Evolutionary conservation across 2,329 filamentous ascomycete genomes (phyloP).

Genomic region (Zymoseptoria crescenta): DNA sequence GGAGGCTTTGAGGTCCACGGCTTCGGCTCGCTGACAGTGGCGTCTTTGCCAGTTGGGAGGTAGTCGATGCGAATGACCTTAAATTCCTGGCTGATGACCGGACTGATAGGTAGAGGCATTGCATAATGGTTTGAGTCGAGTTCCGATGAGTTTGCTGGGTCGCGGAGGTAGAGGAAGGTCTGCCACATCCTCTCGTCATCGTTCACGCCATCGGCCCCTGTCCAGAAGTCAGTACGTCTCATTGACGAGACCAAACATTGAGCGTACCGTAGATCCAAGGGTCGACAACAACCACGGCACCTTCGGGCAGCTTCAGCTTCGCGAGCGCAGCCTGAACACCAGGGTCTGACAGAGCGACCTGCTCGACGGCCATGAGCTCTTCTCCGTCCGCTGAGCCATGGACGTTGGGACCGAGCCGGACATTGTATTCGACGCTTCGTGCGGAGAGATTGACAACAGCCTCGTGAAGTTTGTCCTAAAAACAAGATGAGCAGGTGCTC

Average conservation of each 20-base stretch:
- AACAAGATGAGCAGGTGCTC: not conserved
- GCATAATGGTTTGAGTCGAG: slow-evolving; percentile 63
- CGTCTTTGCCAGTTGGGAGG: slow-evolving; percentile 59
- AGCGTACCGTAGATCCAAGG: slow-evolving; percentile 60
- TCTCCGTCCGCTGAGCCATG: slow-evolving; percentile 53
- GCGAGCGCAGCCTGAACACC: slow-evolving; percentile 51
- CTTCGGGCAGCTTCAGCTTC: slow-evolving; percentile 51
- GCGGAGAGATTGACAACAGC: slow-evolving; percentile 49
- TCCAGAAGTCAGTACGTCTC: not conserved
- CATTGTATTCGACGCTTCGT: slow-evolving; percentile 48
- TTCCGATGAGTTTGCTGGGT: slow-evolving; percentile 51
- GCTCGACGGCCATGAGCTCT: slow-evolving; percentile 53
- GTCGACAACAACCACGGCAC: slow-evolving; percentile 50
- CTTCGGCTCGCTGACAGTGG: slow-evolving; percentile 46
- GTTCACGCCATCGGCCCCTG: slow-evolving; percentile 40
- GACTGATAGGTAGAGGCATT: slow-evolving; percentile 58
- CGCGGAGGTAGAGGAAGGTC: slow-evolving; percentile 59
- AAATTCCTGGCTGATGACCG: slow-evolving; percentile 56
- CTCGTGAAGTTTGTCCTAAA: slow-evolving; percentile 55
- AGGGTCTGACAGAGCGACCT: slow-evolving; percentile 47
- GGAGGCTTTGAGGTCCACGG: slow-evolving; percentile 52
- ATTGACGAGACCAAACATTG: not conserved
- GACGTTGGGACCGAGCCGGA: slow-evolving; percentile 49
- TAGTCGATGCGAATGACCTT: slow-evolving; percentile 63
- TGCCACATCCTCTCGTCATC: slow-evolving; percentile 43